Conservation (phyloP, 257 asterid genomes). For the Cordia subcordata region DNA sequence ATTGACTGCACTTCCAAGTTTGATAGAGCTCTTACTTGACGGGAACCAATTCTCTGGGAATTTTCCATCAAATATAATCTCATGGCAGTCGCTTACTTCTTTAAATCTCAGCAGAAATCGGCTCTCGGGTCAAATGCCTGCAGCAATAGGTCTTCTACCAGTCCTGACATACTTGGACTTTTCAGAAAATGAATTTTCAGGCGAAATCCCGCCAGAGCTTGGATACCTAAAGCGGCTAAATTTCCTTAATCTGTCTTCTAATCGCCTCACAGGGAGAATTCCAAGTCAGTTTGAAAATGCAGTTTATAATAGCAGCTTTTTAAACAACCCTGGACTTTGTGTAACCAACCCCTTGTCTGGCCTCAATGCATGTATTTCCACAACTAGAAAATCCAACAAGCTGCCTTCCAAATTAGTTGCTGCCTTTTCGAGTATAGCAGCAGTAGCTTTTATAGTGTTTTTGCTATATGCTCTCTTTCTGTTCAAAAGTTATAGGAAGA, state of each 20-base stretch:
- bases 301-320: conserved; percentile 55
- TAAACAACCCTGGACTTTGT: conserved; percentile 61
- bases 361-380: conserved; percentile 32
- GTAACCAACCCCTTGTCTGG: conserved; percentile 37
- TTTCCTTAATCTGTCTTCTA: conserved; percentile 63
- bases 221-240: conserved; percentile 27
- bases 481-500: conserved; percentile 37
- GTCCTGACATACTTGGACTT: conserved; percentile 53
- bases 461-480: conserved; percentile 36
- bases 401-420: conserved; percentile 45
- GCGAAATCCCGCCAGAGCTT: conserved; percentile 54
- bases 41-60: conserved; percentile 62
- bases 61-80: conserved; percentile 49
- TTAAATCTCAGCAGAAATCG: conserved; percentile 55
- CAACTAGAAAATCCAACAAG: conserved; percentile 21
- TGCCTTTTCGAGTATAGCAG: conserved; percentile 54
- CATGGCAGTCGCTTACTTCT: conserved; percentile 54
- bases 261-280: conserved; percentile 56
- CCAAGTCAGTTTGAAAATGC: conserved; percentile 51
- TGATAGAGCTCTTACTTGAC: conserved; percentile 39
- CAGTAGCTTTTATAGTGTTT: conserved; percentile 32
- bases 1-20: conserved; percentile 46
- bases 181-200: conserved; percentile 63
- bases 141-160: conserved; percentile 39
- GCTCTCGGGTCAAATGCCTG: conserved; percentile 70